phyloP scores from a whole-genome alignment of 75 land plant genomes.

The Pinus albicaulis region DNA sequence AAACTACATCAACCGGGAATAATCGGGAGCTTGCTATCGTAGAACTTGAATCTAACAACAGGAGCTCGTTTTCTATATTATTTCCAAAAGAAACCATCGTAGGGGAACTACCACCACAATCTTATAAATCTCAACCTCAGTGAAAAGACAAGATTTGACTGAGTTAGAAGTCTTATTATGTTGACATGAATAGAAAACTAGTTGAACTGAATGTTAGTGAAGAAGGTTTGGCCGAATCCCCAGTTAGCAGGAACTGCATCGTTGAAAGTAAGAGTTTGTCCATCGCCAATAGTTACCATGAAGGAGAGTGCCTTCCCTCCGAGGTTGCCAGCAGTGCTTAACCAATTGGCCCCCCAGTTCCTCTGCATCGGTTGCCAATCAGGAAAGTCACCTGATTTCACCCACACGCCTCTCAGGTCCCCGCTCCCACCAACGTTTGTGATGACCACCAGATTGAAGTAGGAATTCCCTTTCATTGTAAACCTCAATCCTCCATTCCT shows the following conservation, averaged over 20 bases:
- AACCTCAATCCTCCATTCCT: conserved; percentile 47
- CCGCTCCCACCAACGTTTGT: conserved; percentile 57
- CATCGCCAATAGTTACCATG: conserved; percentile 30
- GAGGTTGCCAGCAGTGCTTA: conserved; percentile 13
- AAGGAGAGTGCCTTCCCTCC: conserved; percentile 33
- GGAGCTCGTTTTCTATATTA: too few species aligned
- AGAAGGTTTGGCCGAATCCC: conserved; percentile 42
- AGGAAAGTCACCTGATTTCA: conserved; percentile 17
- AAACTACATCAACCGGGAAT: too few species aligned
- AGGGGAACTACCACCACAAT: too few species aligned
- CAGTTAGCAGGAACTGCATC: conserved; percentile 35
- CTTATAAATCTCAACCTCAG: too few species aligned
- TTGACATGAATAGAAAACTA: conserved; percentile 13
- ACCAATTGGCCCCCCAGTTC: conserved; percentile 68
- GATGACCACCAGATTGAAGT: conserved; percentile 55
- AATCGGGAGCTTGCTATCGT: too few species aligned
- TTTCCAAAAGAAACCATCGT: too few species aligned
- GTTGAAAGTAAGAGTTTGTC: conserved; percentile 21
- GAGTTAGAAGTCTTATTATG: too few species aligned
- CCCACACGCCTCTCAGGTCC: conserved; percentile 32
- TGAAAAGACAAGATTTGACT: too few species aligned
- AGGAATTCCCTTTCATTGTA: conserved; percentile 14
- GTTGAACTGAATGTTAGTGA: not conserved
- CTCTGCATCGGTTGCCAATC: conserved; percentile 34
- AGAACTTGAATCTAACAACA: too few species aligned